Evolutionary conservation across 352 stramenopile species (phyloP).

Genomic region (Globisporangium cederbergense): DNA sequence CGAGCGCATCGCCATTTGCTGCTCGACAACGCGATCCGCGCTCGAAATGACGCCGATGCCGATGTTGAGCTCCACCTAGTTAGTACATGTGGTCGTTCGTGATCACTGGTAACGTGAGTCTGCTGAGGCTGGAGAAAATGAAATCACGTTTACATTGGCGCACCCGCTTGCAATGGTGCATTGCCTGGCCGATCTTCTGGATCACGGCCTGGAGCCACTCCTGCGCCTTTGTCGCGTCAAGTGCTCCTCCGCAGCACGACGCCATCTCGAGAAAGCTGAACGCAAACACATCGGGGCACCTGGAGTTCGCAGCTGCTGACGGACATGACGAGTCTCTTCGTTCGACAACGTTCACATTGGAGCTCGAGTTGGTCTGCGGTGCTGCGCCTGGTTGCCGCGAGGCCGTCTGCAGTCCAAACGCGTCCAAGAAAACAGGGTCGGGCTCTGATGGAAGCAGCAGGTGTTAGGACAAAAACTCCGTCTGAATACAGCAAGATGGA

Average conservation of each 20-base stretch:
- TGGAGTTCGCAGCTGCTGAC: neutral
- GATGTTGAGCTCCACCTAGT: conserved; percentile 63
- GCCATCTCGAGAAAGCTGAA: conserved; percentile 77
- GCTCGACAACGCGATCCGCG: conserved; percentile 39
- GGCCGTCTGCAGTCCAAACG: conserved; percentile 35
- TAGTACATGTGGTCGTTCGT: neutral
- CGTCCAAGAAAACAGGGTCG: conserved; percentile 49
- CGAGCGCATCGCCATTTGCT: conserved; percentile 43
- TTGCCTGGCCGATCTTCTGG: conserved; percentile 53
- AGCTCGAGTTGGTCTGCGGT: neutral
- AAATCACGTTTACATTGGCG: neutral
- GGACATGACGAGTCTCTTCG: neutral
- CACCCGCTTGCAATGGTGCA: conserved; percentile 49
- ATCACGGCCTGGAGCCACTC: conserved; percentile 55
- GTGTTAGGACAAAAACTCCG: too few species aligned
- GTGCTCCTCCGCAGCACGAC: conserved; percentile 42
- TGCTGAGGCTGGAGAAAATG: too few species aligned
- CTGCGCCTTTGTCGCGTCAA: conserved; percentile 49
- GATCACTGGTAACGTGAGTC: neutral
- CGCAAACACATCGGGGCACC: conserved; percentile 18
- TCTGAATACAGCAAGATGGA: too few species aligned
- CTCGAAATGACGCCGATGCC: conserved; percentile 57
- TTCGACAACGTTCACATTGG: conserved; percentile 9
- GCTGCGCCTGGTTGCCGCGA: neutral
- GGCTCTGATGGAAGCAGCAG: conserved; percentile 32